These are phyloP conservation scores for Penicillium argentinense DNA, from an alignment of 495 filamentous ascomycete genomes.

Conservation along the genomic window DNA sequence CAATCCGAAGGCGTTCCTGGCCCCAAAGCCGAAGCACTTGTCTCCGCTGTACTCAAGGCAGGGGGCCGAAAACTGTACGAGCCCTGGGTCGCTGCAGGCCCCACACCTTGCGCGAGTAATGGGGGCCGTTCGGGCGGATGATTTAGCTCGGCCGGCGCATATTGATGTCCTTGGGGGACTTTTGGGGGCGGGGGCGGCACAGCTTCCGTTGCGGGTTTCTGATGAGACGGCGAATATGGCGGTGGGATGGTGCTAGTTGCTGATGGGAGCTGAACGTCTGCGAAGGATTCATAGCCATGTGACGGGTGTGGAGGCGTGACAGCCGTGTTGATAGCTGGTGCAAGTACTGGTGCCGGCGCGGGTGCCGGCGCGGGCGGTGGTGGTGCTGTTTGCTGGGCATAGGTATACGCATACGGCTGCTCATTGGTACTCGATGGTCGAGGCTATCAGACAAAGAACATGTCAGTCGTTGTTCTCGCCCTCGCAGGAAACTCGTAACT, in stretches of 20 bases:
- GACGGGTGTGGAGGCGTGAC: constrained; percentile 8
- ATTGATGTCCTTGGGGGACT: constrained; percentile 36
- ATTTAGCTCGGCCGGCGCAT: constrained; percentile 18
- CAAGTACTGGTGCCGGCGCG: constrained; percentile 7
- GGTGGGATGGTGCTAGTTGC: constrained; percentile 17
- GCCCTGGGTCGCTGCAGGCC: constrained; percentile 18
- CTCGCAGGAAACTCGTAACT: constrained; percentile 12
- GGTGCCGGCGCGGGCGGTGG: constrained; percentile 3
- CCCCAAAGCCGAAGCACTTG: constrained; percentile 48
- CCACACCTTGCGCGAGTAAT: constrained; percentile 19
- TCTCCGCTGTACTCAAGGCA: constrained; percentile 13
- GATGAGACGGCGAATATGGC: constrained; percentile 22
- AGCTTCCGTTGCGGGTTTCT: constrained; percentile 19
- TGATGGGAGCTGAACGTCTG: constrained; percentile 22
- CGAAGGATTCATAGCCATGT: constrained; percentile 17
- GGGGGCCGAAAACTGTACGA: constrained; percentile 16
- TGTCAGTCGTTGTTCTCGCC: constrained; percentile 1
- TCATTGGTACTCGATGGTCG: constrained; percentile 39
- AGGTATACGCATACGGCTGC: constrained; percentile 18
- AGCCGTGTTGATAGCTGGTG: constrained; percentile 14
- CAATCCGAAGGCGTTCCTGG: constrained; percentile 58
- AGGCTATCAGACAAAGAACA: constrained; percentile 28
- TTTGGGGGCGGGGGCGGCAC: constrained; percentile 46
- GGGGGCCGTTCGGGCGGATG: constrained; percentile 13
- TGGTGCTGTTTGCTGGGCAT: constrained; percentile 15